phyloP scores from a whole-genome alignment of 2,329 filamentous ascomycete genomes.

The Penicillium corylophilum region DNA sequence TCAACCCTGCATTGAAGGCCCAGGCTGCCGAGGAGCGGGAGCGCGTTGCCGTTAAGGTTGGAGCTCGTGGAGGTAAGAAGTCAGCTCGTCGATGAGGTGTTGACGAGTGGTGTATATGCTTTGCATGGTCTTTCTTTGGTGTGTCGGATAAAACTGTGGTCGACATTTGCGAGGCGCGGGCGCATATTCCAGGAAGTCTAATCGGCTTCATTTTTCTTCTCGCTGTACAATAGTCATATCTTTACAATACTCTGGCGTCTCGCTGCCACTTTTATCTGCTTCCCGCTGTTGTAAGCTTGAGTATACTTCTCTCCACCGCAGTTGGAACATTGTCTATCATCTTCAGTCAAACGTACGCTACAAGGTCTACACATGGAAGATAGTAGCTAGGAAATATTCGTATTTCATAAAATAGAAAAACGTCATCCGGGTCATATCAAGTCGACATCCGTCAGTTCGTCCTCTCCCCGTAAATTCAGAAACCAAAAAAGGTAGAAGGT shows the following conservation, averaged over 20 bases:
- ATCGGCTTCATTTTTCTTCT: constrained; percentile 26
- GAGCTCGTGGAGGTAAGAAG: constrained; percentile 19
- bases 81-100: constrained; percentile 17
- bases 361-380: not conserved
- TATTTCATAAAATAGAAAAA: not conserved
- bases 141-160: constrained; percentile 26
- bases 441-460: not conserved
- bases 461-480: not conserved
- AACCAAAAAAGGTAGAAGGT: not conserved
- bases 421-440: too few species aligned
- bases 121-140: constrained; percentile 20
- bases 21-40: constrained; percentile 25
- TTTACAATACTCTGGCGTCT: constrained; percentile 22
- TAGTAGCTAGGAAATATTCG: not conserved
- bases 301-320: not conserved
- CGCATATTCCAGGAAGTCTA: constrained; percentile 31
- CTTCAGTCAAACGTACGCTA: not conserved
- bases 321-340: not conserved
- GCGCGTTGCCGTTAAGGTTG: constrained; percentile 29
- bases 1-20: constrained; percentile 32
- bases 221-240: constrained; percentile 29
- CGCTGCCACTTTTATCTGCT: constrained; percentile 5
- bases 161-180: constrained; percentile 35
- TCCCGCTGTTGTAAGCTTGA: not conserved
- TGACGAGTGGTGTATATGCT: constrained; percentile 19